Conservation (phyloP, 495 filamentous ascomycete species). For the Aspergillus steynii region DNA sequence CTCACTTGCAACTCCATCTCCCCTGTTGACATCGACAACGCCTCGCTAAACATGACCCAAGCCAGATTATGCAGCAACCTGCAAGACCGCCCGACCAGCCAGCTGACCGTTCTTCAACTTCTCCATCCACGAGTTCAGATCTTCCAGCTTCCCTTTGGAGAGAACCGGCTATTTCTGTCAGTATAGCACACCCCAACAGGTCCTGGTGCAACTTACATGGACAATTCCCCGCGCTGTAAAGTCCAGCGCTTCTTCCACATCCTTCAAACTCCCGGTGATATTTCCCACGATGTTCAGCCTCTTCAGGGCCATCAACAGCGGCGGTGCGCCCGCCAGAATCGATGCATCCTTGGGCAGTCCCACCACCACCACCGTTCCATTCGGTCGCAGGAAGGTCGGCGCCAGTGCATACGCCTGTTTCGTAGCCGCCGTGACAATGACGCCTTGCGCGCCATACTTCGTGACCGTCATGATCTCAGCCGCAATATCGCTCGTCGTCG, state of each 20-base stretch:
- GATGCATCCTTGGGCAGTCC: constrained; percentile 11
- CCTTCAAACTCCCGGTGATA: constrained; percentile 8
- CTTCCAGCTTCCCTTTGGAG: constrained; percentile 11
- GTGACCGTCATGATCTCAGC: constrained; percentile 6
- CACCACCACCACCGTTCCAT: constrained; percentile 13
- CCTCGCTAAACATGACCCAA: too few relatives aligned
- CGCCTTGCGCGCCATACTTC: constrained; percentile 3
- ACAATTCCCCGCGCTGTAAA: constrained; percentile 11
- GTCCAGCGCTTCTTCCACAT: constrained; percentile 14
- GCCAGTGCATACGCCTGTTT: constrained; percentile 9
- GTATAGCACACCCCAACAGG: background rate
- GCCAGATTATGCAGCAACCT: background rate
- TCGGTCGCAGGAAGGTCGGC: constrained; percentile 11
- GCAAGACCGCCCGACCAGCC: constrained; percentile 11
- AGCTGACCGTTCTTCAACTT: constrained; percentile 12
- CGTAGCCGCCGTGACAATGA: constrained; percentile 8
- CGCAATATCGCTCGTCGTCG: constrained; percentile 1
- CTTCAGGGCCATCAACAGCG: constrained; percentile 10
- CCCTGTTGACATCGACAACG: background rate
- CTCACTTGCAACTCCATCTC: too few relatives aligned
- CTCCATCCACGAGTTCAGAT: constrained; percentile 14
- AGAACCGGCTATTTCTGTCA: constrained; percentile 6
- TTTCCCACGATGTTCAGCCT: constrained; percentile 12
- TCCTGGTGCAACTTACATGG: constrained; percentile 1
- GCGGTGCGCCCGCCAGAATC: constrained; percentile 11